Evolutionary conservation across 148 eudicot genomes (phyloP), one percentile per base, ranked within the genome.

Genomic region (Hydrangea macrophylla): DNA sequence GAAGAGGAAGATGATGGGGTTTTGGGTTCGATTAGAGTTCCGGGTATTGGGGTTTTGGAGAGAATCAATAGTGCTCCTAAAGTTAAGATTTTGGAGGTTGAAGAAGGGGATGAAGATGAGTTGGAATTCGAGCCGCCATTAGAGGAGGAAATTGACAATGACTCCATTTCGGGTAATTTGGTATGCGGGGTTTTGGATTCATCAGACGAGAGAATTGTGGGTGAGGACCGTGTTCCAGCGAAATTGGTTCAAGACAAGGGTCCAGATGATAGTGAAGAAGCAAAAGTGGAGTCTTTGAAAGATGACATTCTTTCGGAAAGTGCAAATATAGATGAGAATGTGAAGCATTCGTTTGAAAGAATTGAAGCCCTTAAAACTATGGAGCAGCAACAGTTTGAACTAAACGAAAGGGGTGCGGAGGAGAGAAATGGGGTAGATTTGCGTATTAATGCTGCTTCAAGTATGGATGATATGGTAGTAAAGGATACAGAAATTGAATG

Each of bases 1-100:
- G n/a, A 53, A 53, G 63, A 26, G 24, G 88, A 68, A 32, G 79
- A 69, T 28, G 71, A 57, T 61, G 71, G 44, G 22, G 56, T 60
- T 58, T 69, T 40, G 3, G 73, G 76, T 50, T 33, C 58, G 53
- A 75, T 31, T 60, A 74, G 78, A 69, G 45, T 77, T 36, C 73
- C 81, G 3, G 70, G 62, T 67, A 25, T 45, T 45, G 69, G 58
- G 51, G 36, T 44, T 64, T 32, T 56, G 55, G 70, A 44, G 57
- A 76, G 65, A 62, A 15, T 60, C 61, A 50, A 40, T 60, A 67
- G 73, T 71, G 55, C 65, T 50, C 71, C 72, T 20, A 75, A 62
- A 65, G 79, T 65, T 56, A 62, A 62, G 56, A 61, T 64, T 44
- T 68, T 54, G 20, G 77, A 55, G 55, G 67, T 51, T 39, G 76